Base-by-base conservation (phyloP, 108 stramenopile genomes). In the Pseudonitzschia delicatissima region DNA sequence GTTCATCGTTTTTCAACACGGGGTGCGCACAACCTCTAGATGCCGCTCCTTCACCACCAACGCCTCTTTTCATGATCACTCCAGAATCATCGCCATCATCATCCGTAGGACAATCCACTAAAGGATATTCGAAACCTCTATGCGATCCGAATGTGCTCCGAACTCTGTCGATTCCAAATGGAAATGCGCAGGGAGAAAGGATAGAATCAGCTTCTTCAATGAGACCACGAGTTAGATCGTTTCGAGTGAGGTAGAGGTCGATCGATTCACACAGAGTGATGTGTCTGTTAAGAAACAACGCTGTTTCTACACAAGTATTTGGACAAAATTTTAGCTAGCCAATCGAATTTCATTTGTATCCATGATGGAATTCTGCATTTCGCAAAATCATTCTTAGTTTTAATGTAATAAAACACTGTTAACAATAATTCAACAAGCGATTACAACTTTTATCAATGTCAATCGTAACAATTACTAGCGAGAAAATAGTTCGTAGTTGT, bases 111-210 rank as follows among this genome's bases (percentile, higher is more conserved):
- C 47, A 48, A 2, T 17, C 47, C 20, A 21, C 7, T 4, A 7
- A 23, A 2, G 23, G 23, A 48, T 18, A 21, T 48, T 50, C 40
- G 34, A 64, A 63, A 36, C 70, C 70, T 0, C 40, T 40, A 20
- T 71, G 50, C 39, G 27, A 71, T 53, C 61, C 61, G 28, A 40
- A 64, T 21, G 50, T 55, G 34, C 61, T 71, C 5, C 35, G 62
- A 32, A 71, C 70, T 3, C 62, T 71, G 12, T 33, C 70, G 7
- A 71, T 71, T 5, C 62, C 70, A 29, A 34, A 15, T 55, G 26
- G 23, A 23, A 31, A 25, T 26, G 52, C 13, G 15, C 40, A 42
- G 15, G 40, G 11, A 42, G 40, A 4, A 8, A 15, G 4, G 45
- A 45, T 31, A 13, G 53, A 3, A 28, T 12, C 53, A 5, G 7